phyloP scores from a whole-genome alignment of 345 rosid species.

The Citrus australasica region DNA sequence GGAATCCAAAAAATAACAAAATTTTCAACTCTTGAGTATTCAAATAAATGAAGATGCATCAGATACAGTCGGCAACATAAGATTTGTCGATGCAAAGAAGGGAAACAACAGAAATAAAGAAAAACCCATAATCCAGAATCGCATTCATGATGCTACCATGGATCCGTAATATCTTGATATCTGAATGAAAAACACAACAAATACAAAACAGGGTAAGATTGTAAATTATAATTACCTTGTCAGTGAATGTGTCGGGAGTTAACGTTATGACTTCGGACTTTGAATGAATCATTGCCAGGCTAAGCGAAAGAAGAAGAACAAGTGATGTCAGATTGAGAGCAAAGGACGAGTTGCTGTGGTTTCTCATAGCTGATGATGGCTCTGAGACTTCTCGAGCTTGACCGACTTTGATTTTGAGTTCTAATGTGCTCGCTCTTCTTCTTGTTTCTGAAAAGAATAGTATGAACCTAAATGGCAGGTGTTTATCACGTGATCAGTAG shows the following conservation, averaged over 20 bases:
- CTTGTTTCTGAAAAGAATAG: background rate
- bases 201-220: background rate
- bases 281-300: constrained; percentile 10
- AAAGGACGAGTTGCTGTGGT: constrained; percentile 11
- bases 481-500: background rate
- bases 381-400: background rate
- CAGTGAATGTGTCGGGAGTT: constrained; percentile 87
- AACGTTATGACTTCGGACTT: constrained; percentile 81
- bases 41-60: background rate
- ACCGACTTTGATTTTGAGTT: background rate
- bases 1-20: background rate
- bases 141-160: background rate
- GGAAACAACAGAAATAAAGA: background rate
- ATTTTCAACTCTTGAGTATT: background rate
- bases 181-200: constrained; percentile 1
- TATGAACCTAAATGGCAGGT: background rate
- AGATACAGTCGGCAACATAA: background rate
- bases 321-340: constrained; percentile 13
- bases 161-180: background rate
- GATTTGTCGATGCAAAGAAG: background rate
- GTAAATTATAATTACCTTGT: constrained; percentile 53
- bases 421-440: background rate
- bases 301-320: constrained; percentile 34
- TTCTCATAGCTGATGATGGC: constrained; percentile 15
- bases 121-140: background rate